phyloP scores from a whole-genome alignment of 306 rosid species.

The Inga leiocalycina region DNA sequence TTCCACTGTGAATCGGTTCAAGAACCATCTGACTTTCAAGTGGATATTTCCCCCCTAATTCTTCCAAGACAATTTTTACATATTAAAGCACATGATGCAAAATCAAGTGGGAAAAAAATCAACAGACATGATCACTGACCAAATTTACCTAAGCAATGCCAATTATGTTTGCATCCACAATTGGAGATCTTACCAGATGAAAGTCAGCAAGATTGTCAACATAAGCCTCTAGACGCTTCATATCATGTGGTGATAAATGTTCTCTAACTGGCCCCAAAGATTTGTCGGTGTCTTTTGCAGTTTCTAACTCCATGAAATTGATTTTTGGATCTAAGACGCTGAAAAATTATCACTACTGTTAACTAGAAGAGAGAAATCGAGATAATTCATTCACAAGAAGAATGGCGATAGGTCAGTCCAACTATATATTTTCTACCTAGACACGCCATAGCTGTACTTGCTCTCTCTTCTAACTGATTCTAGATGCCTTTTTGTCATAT shows the following conservation, averaged over 20 bases:
- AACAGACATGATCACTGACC: constrained; percentile 16
- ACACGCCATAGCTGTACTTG: too few relatives aligned
- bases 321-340: constrained; percentile 92
- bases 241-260: constrained; percentile 73
- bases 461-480: too few relatives aligned
- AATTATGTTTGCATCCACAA: constrained; percentile 11
- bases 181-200: constrained; percentile 70
- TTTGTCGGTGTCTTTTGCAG: constrained; percentile 42
- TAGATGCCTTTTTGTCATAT: too few relatives aligned
- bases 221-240: constrained; percentile 95
- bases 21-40: constrained; percentile 1
- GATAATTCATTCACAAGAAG: too few relatives aligned
- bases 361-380: too few relatives aligned
- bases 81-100: constrained; percentile 9
- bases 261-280: constrained; percentile 57
- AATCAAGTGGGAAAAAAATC: constrained; percentile 4
- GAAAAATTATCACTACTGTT: constrained; percentile 35
- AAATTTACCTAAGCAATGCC: not conserved
- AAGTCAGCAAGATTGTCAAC: constrained; percentile 78
- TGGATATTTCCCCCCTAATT: not conserved
- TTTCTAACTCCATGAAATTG: constrained; percentile 61
- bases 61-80: not conserved
- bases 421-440: too few relatives aligned
- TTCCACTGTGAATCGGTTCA: constrained; percentile 12
- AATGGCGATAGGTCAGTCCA: too few relatives aligned